Percentiles rank a stretch among this genome's conserved stretches.
Evolutionary conservation across 176 grass and related monocot genomes (phyloP).

Genomic region (Zizania latifolia): DNA sequence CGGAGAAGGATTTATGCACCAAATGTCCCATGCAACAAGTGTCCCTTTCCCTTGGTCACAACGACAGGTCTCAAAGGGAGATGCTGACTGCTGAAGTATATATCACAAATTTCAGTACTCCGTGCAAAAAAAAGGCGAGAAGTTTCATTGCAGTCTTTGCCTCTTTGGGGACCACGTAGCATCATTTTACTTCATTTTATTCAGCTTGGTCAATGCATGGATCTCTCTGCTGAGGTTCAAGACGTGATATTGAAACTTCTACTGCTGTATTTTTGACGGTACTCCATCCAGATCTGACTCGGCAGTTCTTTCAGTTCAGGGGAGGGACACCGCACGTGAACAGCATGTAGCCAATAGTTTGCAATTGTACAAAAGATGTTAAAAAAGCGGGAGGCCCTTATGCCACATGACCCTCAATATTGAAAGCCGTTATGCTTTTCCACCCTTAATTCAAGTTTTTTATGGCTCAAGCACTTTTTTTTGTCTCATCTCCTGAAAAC

Average conservation of each 20-base stretch:
- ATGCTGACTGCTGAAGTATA: no score
- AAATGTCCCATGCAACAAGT: no score
- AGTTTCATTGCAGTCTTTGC: no score
- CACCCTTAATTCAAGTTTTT: not conserved
- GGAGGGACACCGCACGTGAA: conserved; percentile 6
- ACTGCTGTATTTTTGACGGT: not conserved
- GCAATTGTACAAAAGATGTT: not conserved
- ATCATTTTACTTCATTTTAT: not conserved
- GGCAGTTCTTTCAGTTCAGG: not conserved
- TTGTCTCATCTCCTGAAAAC: not conserved
- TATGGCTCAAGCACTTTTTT: not conserved
- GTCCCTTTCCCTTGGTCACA: no score
- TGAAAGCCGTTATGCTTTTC: not conserved
- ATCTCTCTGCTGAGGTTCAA: not conserved
- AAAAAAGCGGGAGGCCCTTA: conserved; percentile 2
- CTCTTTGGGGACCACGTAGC: not conserved
- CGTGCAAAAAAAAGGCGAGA: no score
- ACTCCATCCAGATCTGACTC: not conserved
- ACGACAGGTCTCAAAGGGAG: no score
- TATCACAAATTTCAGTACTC: no score
- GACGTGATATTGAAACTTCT: not conserved
- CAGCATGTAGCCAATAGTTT: conserved; percentile 23
- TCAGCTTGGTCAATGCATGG: not conserved
- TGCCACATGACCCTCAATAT: not conserved
- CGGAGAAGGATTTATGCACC: no score